Evolutionary conservation across 2,329 filamentous ascomycete genomes (phyloP), one percentile per base, ranked within the genome.

Genomic region (Teratosphaeria epicoccoides): DNA sequence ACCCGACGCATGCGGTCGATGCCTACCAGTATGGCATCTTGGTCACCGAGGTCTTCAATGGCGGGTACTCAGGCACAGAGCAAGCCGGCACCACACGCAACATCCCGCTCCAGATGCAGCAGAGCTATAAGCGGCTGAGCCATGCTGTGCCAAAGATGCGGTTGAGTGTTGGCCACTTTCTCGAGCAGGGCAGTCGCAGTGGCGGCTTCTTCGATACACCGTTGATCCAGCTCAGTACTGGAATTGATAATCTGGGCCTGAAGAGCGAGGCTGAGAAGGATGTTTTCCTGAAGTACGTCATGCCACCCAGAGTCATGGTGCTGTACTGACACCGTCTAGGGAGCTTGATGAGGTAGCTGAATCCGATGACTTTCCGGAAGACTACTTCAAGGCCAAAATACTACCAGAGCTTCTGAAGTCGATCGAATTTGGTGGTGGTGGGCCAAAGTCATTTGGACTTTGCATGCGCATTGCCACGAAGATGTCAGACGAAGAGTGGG

Each of bases 381-480:
- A 97, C 54, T 98, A 95, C 68, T 95, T 97, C 76, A 95, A 94
- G 66, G 87, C 95, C 78, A 98, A 97, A 65, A 83, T 98, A 3
- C 76, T 98, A 7, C 93, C 93, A 0, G 93, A 98, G 66, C 74
- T 98, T 25, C 77, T 98, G n/a, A 98, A 97, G 66, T 95, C 90
- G 0, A 89, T 97, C n/a, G 93, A 98, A 64, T 98, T 96, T 68
- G 93, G 93, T 6, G 93, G 91, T 10, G 93, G 93, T 24, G 93
- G 93, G 0, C 87, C 91, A 0, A 94, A 95, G 64, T 90, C 95
- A 0, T 87, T 98, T 54, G 73, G 78, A 1, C 83, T 95, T 1
- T 87, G 95, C 40, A 82, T 97, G 75, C 95, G 95, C 65, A 96
- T 98, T 60, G 83, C 88, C 3, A 75, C 83, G 6, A 97, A 95